Evolutionary conservation across 306 rosid species (phyloP).

Genomic region (Canavalia ensiformis): DNA sequence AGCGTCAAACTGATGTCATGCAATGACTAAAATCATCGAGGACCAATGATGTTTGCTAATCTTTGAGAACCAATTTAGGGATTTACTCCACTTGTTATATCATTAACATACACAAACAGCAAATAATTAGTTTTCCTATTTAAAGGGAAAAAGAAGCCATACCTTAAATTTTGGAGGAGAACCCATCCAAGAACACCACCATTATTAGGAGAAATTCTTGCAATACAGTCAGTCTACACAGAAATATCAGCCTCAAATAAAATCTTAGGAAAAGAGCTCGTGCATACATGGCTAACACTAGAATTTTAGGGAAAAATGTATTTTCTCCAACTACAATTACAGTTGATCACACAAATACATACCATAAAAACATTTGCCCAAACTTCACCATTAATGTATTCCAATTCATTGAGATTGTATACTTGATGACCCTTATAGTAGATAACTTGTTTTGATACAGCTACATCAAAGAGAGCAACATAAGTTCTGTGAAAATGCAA

Average conservation of each 20-base stretch:
- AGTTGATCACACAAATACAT: constrained; percentile 37
- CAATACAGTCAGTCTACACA: constrained; percentile 89
- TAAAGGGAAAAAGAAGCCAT: constrained; percentile 24
- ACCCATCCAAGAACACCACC: constrained; percentile 89
- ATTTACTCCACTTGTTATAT: background rate
- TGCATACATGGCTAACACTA: constrained; percentile 14
- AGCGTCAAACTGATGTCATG: constrained; percentile 13
- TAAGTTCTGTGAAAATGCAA: constrained; percentile 32
- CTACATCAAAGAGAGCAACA: constrained; percentile 56
- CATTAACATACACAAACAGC: background rate
- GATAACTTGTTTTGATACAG: constrained; percentile 61
- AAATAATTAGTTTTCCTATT: constrained; percentile 13
- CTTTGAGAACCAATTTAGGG: constrained; percentile 1
- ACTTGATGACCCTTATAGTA: constrained; percentile 76
- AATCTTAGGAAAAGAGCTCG: background rate
- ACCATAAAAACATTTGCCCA: constrained; percentile 92
- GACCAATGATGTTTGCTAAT: constrained; percentile 24
- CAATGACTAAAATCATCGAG: background rate
- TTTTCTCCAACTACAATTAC: constrained; percentile 22
- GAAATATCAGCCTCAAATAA: constrained; percentile 40
- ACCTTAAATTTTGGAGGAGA: constrained; percentile 85
- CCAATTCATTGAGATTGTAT: constrained; percentile 86
- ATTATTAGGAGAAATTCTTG: constrained; percentile 72
- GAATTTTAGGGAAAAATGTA: constrained; percentile 26
- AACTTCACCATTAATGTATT: constrained; percentile 82